Evolutionary conservation across 495 filamentous ascomycete species (phyloP), one percentile per base, ranked within the genome.

Genomic region (Bombardia bombarda): DNA sequence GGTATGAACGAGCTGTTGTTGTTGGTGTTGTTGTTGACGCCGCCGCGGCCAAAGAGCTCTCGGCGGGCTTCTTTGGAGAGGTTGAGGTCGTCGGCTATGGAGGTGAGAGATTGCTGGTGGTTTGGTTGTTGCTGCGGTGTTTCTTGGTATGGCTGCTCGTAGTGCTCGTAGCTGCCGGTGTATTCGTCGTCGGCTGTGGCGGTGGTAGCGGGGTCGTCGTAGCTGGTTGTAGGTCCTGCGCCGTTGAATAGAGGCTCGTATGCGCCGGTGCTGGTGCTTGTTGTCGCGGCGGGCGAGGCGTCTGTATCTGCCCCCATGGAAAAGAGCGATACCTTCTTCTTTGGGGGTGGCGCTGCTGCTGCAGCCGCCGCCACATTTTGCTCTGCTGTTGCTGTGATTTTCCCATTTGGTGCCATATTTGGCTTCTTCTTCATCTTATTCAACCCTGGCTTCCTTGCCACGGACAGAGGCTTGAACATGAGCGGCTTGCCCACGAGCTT

Each of bases 381-480:
- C 38, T 18, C 37, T 7, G 45, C 26, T 41, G 39, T 25, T 9
- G 43, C 21, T 4, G 40, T 13, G 6, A 53, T 23, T 16, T 40
- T n/a, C 7, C n/a, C n/a, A n/a, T n/a, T n/a, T n/a, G n/a, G n/a
- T n/a, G n/a, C n/a, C n/a, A n/a, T n/a, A n/a, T n/a, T 6, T 7
- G 31, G 4, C 10, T 30, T 31, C 41, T 54, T 52, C 33, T 49
- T 46, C 24, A 51, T 57, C 28, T 44, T 52, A 16, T 50, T 47
- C 23, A 18, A 30, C 3, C 38, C 37, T 22, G 45, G 45, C 42
- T 82, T 84, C 32, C 83, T 68, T 16, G 75, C 74, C 7, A 94
- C 87, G 2, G 87, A 93, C 19, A 95, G 60, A 1, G 89, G 89
- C 57, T 83, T 87, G 62, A 96, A 95, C 78, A 87, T 88, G 54